These are phyloP conservation scores for Russula lepida DNA, from an alignment of 768 basidiomycete species.

Conservation along the genomic window DNA sequence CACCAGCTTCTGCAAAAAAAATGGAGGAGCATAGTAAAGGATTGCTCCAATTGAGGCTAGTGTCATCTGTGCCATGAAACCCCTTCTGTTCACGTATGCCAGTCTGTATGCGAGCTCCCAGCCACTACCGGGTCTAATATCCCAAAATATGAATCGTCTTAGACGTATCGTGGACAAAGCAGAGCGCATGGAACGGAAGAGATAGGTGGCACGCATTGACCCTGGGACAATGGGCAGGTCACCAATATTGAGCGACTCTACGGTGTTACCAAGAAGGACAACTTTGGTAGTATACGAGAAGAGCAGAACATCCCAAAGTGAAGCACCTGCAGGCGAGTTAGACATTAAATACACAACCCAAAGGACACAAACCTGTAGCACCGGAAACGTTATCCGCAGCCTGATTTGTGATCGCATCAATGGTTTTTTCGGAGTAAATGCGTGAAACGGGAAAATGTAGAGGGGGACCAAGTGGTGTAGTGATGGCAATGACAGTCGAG, in stretches of 20 bases:
- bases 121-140: constrained; percentile 51
- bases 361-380: constrained; percentile 34
- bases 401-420: constrained; percentile 49
- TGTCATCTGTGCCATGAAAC: constrained; percentile 35
- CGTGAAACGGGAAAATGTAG: constrained; percentile 64
- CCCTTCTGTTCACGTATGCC: constrained; percentile 43
- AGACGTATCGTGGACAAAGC: constrained; percentile 45
- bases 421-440: constrained; percentile 68
- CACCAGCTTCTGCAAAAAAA: constrained; percentile 55
- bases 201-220: constrained; percentile 55
- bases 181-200: constrained; percentile 58
- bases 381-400: constrained; percentile 73
- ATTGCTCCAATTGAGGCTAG: constrained; percentile 51
- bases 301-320: constrained; percentile 54
- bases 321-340: constrained; percentile 36
- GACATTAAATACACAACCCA: background rate
- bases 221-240: constrained; percentile 79
- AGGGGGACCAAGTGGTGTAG: constrained; percentile 62
- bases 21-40: constrained; percentile 55
- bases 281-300: constrained; percentile 88
- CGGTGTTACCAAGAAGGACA: constrained; percentile 70
- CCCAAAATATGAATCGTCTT: constrained; percentile 44
- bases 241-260: constrained; percentile 72
- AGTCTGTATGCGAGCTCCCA: constrained; percentile 57
- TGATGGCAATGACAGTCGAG: constrained; percentile 35